Evolutionary conservation across 129 eudicot genomes (phyloP).

Genomic region (Logfia minima): DNA sequence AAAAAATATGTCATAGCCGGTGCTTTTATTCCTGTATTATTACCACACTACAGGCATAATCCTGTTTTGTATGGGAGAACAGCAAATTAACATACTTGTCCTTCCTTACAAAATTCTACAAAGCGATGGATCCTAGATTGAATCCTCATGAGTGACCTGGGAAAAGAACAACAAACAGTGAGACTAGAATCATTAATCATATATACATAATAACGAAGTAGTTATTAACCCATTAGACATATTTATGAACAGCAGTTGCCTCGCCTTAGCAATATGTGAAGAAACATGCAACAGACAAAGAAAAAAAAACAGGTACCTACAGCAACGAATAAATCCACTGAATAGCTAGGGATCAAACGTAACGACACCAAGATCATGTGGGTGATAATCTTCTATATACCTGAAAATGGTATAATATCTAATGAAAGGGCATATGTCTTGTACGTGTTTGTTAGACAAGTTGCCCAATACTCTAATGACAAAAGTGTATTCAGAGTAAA

Average conservation of each 20-base stretch:
- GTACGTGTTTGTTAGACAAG: not conserved
- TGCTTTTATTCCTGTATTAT: not conserved
- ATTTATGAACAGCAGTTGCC: not conserved
- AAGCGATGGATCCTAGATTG: conserved; percentile 4
- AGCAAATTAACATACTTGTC: not conserved
- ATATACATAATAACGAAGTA: not conserved
- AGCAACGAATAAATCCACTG: not conserved
- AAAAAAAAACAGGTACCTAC: not conserved
- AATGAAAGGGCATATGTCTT: not conserved
- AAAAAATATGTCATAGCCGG: not conserved
- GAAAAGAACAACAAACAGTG: conserved; percentile 10
- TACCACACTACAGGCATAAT: not conserved
- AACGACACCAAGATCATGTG: not conserved
- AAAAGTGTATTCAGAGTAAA: conserved; percentile 7
- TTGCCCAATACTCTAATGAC: not conserved
- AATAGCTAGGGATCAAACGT: not conserved
- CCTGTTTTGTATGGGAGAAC: not conserved
- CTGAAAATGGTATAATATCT: not conserved
- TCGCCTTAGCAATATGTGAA: not conserved
- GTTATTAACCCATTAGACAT: not conserved
- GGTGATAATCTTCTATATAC: not conserved
- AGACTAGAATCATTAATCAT: not conserved
- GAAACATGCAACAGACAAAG: not conserved
- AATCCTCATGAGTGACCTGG: conserved; percentile 26
- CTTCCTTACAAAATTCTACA: not conserved